phyloP scores from a whole-genome alignment of 805 yeast genomes.

The Pichia membranifaciens region DNA sequence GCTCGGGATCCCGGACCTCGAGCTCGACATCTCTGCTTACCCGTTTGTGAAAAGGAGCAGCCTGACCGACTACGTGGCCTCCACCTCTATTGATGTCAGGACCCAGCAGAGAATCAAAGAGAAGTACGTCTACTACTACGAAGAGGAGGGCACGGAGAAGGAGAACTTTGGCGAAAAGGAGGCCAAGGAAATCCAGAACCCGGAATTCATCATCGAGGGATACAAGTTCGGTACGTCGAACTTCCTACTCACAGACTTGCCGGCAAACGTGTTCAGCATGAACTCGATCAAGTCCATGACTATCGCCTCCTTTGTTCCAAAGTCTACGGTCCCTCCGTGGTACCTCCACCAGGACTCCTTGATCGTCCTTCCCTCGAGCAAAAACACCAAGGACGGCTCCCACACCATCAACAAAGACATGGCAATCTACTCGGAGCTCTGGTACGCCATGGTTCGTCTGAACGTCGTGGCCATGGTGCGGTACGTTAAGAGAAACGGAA shows the following conservation, averaged over 20 bases:
- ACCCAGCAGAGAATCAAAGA: conserved; percentile 1
- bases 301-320: conserved; percentile 52
- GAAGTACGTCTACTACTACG: conserved; percentile 4
- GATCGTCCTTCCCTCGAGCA: conserved; percentile 33
- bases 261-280: conserved; percentile 33
- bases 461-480: conserved; percentile 55
- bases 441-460: conserved; percentile 45
- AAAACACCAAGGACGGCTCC: conserved; percentile 9
- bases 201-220: conserved; percentile 34
- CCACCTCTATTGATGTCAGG: conserved; percentile 3
- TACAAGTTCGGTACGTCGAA: conserved; percentile 61
- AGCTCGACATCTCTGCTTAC: conserved; percentile 9
- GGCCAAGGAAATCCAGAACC: conserved; percentile 30
- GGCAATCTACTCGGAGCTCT: conserved; percentile 40
- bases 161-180: conserved; percentile 19
- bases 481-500: conserved; percentile 44
- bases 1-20: conserved; percentile 4
- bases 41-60: conserved; percentile 12
- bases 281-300: conserved; percentile 50
- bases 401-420: conserved; percentile 28
- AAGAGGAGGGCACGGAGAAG: conserved; percentile 14
- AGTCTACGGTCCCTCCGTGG: conserved; percentile 48
- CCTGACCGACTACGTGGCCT: conserved; percentile 8
- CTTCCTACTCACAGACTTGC: conserved; percentile 46
- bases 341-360: conserved; percentile 54